Conservation (phyloP, 306 rosid species). For the Pyrus pyrifolia region DNA sequence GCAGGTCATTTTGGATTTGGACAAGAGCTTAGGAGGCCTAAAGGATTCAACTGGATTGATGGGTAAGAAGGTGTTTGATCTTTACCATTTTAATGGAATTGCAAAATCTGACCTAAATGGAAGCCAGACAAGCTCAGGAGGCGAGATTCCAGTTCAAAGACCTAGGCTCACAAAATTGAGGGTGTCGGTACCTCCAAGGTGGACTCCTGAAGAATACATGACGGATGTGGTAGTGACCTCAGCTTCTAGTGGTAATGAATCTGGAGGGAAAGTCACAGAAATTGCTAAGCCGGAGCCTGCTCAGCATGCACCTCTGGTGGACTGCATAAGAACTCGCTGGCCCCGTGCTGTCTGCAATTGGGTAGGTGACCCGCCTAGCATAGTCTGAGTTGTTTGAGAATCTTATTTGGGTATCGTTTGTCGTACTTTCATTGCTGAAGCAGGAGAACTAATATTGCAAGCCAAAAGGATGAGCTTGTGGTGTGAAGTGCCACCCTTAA, state of each 20-base stretch:
- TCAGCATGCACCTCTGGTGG: slow-evolving; percentile 94
- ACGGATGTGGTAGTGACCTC: slow-evolving; percentile 67
- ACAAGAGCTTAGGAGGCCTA: slow-evolving; percentile 79
- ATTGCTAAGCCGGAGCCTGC: slow-evolving; percentile 66
- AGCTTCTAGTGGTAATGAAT: slow-evolving; percentile 42
- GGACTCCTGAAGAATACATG: slow-evolving; percentile 98
- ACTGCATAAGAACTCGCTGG: slow-evolving; percentile 95
- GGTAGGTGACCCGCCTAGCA: slow-evolving; percentile 93
- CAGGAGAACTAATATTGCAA: slow-evolving; percentile 14
- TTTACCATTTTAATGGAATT: slow-evolving; percentile 92
- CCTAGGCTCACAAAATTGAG: slow-evolving; percentile 84
- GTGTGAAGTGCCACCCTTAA: slow-evolving; percentile 13
- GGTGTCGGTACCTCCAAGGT: slow-evolving; percentile 94
- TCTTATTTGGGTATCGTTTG: background rate
- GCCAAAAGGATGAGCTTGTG: slow-evolving; percentile 17
- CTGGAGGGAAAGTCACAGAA: slow-evolving; percentile 49
- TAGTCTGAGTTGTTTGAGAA: slow-evolving; percentile 43
- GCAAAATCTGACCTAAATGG: slow-evolving; percentile 92
- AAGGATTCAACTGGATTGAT: slow-evolving; percentile 90
- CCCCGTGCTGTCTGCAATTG: slow-evolving; percentile 79
- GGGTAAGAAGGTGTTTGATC: slow-evolving; percentile 93
- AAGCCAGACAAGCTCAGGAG: slow-evolving; percentile 48
- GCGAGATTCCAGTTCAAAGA: slow-evolving; percentile 75
- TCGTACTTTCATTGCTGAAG: slow-evolving; percentile 11
- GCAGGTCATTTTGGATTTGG: slow-evolving; percentile 90